Evolutionary conservation across 2,329 filamentous ascomycete genomes (phyloP), one percentile per base, ranked within the genome.

Genomic region (Leptosphaerulina australis): DNA sequence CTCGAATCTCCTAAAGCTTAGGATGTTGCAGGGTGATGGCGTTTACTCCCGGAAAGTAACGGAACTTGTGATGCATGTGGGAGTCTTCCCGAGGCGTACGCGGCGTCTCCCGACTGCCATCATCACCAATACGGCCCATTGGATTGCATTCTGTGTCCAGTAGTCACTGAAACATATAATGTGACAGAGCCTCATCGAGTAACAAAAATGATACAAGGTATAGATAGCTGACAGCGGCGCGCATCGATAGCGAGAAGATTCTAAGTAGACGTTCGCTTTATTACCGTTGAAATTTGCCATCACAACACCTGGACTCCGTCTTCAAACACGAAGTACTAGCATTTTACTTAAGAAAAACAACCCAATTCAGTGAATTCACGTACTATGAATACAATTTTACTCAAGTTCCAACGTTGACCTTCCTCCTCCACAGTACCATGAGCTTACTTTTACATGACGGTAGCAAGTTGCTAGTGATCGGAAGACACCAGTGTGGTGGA

Each of bases 11-110:
- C 24, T 39, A 31, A 39, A 38, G 35, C 12, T 12, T 40, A 47
- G 62, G 59, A 62, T 63, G 53, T 12, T 41, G 51, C 25, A 50
- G 66, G 63, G 21, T 66, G 60, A 31, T 40, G 57, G 20, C 60
- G 64, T 59, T 34, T 47, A 50, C 35, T 44, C n/a, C 25, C 56
- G 66, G 66, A 54, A 61, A 69, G 18, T 52, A 48, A 56, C 61
- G 66, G 64, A 57, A 56, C 31, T 55, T 39, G 53, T 25, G 58
- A 67, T 62, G 58, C 50, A 56, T 38, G 44, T 50, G 47, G 35
- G 29, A 24, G 8, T 29, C 17, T 7, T 17, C 21, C 48, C 48
- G 48, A 46, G 40, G 43, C 15, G 43, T 37, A 21, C 31, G 36
- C 48, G 41, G 48, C 36, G 35, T 45, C 25, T 45, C 34, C 48